phyloP scores from a whole-genome alignment of 75 land plant species.

The Ceratopteris richardii region DNA sequence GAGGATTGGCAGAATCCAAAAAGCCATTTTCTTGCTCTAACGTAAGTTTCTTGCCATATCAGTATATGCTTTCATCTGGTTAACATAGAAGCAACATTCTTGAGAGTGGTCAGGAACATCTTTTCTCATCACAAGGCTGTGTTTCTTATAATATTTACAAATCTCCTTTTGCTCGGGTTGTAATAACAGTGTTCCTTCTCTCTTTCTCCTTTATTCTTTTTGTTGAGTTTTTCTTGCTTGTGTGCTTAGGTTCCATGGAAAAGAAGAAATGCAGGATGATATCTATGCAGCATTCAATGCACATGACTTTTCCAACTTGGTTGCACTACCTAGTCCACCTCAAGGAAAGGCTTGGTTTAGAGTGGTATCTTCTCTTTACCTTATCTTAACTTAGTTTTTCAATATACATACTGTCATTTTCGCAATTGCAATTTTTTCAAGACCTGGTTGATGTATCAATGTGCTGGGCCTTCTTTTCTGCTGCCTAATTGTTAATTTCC shows the following conservation, averaged over 20 bases:
- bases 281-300: slow-evolving; percentile 88
- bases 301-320: slow-evolving; percentile 55
- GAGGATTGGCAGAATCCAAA: slow-evolving; percentile 72
- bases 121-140: not conserved
- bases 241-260: slow-evolving; percentile 44
- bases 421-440: too few relatives aligned
- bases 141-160: not conserved
- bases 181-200: not conserved
- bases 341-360: slow-evolving; percentile 57
- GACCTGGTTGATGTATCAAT: too few relatives aligned
- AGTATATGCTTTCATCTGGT: not conserved
- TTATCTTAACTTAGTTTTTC: too few relatives aligned
- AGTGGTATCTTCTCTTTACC: slow-evolving; percentile 47
- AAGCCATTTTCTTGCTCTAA: slow-evolving; percentile 86
- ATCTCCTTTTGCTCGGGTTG: not conserved
- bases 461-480: too few relatives aligned
- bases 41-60: slow-evolving; percentile 39
- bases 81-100: not conserved
- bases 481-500: too few relatives aligned
- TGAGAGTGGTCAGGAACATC: not conserved
- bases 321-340: slow-evolving; percentile 56
- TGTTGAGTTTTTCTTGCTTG: not conserved
- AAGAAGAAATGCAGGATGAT: slow-evolving; percentile 49
- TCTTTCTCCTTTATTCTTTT: not conserved
- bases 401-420: too few relatives aligned